Evolutionary conservation across 2,329 filamentous ascomycete genomes (phyloP).

Genomic region (Talaromyces verruculosus): DNA sequence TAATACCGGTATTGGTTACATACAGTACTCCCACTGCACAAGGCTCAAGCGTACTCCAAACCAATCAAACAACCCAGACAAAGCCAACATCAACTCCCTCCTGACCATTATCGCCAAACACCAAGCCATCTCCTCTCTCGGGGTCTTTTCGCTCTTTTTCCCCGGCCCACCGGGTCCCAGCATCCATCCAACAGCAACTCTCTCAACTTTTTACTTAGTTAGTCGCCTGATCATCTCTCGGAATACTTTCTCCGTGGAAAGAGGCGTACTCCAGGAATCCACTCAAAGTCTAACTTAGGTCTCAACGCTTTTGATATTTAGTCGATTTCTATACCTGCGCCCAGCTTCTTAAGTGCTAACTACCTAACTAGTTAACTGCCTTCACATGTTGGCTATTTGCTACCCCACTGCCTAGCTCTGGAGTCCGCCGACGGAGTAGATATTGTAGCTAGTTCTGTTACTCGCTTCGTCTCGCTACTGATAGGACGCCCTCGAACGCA

Average conservation of each 20-base stretch:
- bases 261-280: conserved; percentile 1
- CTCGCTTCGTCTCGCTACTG: not conserved
- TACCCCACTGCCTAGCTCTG: not conserved
- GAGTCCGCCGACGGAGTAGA: not conserved
- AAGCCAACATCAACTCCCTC: not conserved
- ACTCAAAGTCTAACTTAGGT: conserved; percentile 1
- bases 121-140: not conserved
- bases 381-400: not conserved
- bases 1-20: not conserved
- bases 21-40: not conserved
- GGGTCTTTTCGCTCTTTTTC: not conserved
- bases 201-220: not conserved
- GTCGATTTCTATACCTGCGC: not conserved
- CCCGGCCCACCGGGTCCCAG: not conserved
- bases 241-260: not conserved
- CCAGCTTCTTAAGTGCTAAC: not conserved
- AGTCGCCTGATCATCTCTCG: conserved; percentile 7
- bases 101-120: not conserved
- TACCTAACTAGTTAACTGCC: not conserved
- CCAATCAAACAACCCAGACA: not conserved
- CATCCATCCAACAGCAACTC: not conserved
- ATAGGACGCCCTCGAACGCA: not conserved
- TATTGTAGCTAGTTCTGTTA: not conserved
- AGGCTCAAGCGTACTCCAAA: not conserved
- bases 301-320: conserved; percentile 4